A percentile compares a stretch with the other conserved stretches of the same genome.
These are phyloP conservation scores for Backusella circina DNA, from an alignment of 192 early-diverging fungal species.

Conservation along the genomic window DNA sequence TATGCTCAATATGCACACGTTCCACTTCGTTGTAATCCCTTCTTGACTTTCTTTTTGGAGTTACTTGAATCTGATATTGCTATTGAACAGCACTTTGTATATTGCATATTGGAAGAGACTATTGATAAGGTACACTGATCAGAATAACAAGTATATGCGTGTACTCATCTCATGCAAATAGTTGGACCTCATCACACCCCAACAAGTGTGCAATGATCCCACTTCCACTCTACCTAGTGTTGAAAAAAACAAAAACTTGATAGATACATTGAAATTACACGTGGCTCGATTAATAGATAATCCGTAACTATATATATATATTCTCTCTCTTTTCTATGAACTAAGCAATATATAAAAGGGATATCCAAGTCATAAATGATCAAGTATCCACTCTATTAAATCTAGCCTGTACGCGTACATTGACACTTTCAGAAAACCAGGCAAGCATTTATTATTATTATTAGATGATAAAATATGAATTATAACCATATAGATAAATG, in stretches of 20 bases:
- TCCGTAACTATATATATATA: slow-evolving; percentile 6
- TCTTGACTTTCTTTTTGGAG: slow-evolving; percentile 19
- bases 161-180: not conserved
- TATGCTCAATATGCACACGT: slow-evolving; percentile 11
- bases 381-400: not conserved
- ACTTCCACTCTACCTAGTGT: not conserved
- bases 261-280: slow-evolving; percentile 1
- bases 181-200: not conserved
- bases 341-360: not conserved
- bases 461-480: not conserved
- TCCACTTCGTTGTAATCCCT: slow-evolving; percentile 18
- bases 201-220: slow-evolving; percentile 4
- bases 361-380: not conserved
- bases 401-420: not conserved
- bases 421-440: slow-evolving; percentile 10
- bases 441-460: not conserved
- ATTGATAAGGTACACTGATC: not conserved
- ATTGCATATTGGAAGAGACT: slow-evolving; percentile 11
- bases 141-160: not conserved
- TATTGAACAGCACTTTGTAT: slow-evolving; percentile 14
- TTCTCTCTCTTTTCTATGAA: not conserved
- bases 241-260: not conserved
- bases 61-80: not conserved
- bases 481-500: not conserved
- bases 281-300: slow-evolving; percentile 8